A percentile compares a stretch with the other conserved stretches of the same genome.
These are phyloP conservation scores for Plantago rigida DNA, from an alignment of 305 asterid species.

Conservation along the genomic window DNA sequence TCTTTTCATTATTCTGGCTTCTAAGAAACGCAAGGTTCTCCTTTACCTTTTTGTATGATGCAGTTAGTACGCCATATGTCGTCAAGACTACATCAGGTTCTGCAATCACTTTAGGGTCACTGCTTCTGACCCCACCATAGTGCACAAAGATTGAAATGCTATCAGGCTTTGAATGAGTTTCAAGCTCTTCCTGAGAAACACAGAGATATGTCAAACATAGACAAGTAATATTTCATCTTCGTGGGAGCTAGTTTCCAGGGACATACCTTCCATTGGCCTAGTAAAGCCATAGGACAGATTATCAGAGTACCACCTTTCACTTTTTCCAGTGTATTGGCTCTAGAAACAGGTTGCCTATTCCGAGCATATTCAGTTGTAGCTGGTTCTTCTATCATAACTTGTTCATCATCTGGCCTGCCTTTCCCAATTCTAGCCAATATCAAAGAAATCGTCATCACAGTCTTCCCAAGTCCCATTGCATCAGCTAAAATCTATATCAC, in stretches of 20 bases:
- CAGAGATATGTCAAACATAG: constrained; percentile 9
- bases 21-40: not conserved
- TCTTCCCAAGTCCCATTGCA: constrained; percentile 90
- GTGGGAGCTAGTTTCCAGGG: not conserved
- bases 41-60: constrained; percentile 60
- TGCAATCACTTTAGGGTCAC: constrained; percentile 50
- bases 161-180: constrained; percentile 50
- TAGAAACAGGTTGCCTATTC: constrained; percentile 24
- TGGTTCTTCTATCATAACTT: constrained; percentile 17
- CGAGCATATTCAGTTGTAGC: constrained; percentile 25
- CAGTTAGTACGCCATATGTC: constrained; percentile 58
- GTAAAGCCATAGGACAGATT: constrained; percentile 81
- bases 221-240: not conserved
- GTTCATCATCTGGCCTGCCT: constrained; percentile 42
- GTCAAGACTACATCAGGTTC: constrained; percentile 70
- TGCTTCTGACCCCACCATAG: constrained; percentile 62
- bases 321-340: constrained; percentile 27
- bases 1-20: no score
- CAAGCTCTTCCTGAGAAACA: constrained; percentile 54
- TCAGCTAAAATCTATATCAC: constrained; percentile 69
- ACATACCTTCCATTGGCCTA: constrained; percentile 80
- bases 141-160: constrained; percentile 56
- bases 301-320: constrained; percentile 75
- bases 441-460: constrained; percentile 82
- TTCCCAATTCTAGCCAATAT: constrained; percentile 49